Percentiles rank a stretch among this genome's conserved stretches.
These are phyloP conservation scores for Suhomyces maxii DNA, from an alignment of 1,139 yeast genomes.

Conservation along the genomic window DNA sequence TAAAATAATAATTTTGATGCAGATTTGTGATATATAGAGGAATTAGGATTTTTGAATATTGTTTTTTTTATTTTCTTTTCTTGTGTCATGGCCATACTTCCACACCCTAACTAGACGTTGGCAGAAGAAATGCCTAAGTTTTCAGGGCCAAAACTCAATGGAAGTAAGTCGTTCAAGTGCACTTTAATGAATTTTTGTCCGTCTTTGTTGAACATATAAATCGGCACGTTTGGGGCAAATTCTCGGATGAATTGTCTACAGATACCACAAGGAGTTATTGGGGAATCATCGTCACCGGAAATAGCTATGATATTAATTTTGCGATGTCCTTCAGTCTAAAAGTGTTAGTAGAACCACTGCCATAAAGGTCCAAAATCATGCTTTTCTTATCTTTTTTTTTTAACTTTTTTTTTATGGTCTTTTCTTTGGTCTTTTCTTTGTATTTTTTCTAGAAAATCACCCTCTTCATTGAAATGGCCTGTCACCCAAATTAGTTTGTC, in stretches of 20 bases:
- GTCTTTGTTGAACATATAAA: slow-evolving; percentile 60
- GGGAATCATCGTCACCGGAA: slow-evolving; percentile 57
- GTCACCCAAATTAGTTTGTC: too few species aligned
- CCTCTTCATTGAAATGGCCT: not conserved
- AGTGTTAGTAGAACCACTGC: slow-evolving; percentile 7
- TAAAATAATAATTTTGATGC: not conserved
- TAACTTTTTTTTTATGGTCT: too few species aligned
- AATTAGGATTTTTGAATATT: too few species aligned
- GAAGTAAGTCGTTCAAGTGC: slow-evolving; percentile 66
- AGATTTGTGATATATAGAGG: too few species aligned
- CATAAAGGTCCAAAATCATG: not conserved
- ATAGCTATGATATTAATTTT: slow-evolving; percentile 67
- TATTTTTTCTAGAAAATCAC: not conserved
- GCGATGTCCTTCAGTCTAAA: slow-evolving; percentile 43
- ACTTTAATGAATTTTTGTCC: slow-evolving; percentile 45
- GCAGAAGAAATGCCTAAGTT: slow-evolving; percentile 34
- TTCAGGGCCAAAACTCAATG: slow-evolving; percentile 86
- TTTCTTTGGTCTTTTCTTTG: not conserved
- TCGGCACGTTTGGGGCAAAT: slow-evolving; percentile 54
- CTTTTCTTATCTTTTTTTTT: too few species aligned
- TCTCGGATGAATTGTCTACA: slow-evolving; percentile 89
- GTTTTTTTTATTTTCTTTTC: not conserved
- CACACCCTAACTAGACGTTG: not conserved
- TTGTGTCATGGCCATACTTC: too few species aligned
- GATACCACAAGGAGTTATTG: slow-evolving; percentile 89